Base-by-base conservation (phyloP, 495 filamentous ascomycete genomes). In the Aspergillus affinis region DNA sequence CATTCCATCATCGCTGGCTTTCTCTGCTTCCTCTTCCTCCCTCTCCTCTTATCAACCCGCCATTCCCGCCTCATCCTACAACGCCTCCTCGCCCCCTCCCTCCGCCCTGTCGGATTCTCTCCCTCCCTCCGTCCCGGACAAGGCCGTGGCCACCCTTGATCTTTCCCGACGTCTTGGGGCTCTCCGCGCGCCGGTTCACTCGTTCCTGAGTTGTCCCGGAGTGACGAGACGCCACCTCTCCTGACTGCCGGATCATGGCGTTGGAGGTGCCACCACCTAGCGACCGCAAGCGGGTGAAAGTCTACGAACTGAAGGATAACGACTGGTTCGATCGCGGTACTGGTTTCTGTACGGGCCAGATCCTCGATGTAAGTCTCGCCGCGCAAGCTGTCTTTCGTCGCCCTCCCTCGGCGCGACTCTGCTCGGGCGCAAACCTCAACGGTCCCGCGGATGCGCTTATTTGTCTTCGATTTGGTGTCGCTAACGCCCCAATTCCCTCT, bases 251-350 rank as follows among this genome's bases (percentile, higher is more conserved):
- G 72, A 78, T 65, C 71, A 96, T 96, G 92, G 92, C 93, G 84
- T 87, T 93, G 82, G 85, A 88, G 68, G 84, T 91, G 79, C 88
- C 89, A 75, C 84, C 88, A 69, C 78, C 87, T 69, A 87, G 88
- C 79, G 90, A 93, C 76, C 91, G 89, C 83, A 96, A 93, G 82
- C 89, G 94, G 81, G 94, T 98, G 66, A 98, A 98, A 81, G 94
- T 98, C 66, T 98, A 98, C 75, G 94, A 98, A 78, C 84, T 98
- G 62, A 90, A 88, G 67, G 91, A 96, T 76, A 97, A 94, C 82
- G 95, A 98, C 83, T 98, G 94, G 94, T 97, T 92, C 72, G 94
- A 98, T 77, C 82, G 95, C 61, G 94, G 94, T 54, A 98, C 94
- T 19, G 94, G 94, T 49, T 98, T 97, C 74, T 98, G 94, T 74